phyloP scores from a whole-genome alignment of 2,329 filamentous ascomycete species.

The Phialophora chinensis region DNA sequence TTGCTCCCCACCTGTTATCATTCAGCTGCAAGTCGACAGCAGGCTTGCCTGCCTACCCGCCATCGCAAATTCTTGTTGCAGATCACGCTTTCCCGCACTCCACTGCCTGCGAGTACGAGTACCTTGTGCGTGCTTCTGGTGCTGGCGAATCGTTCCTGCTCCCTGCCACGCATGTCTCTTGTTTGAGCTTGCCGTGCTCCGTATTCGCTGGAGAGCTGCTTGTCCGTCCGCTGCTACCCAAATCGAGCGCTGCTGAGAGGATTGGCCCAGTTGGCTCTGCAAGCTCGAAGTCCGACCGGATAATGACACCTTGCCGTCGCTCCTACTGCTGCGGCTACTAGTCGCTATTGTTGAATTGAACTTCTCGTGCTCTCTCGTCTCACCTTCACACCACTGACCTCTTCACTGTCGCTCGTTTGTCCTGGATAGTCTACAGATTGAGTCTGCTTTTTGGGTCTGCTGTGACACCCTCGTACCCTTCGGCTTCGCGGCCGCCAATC shows the following conservation, averaged over 20 bases:
- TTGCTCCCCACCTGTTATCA: conserved; percentile 22
- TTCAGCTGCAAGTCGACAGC: not conserved
- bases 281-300: conserved; percentile 8
- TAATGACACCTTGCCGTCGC: conserved; percentile 27
- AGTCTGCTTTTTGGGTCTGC: conserved; percentile 10
- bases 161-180: conserved; percentile 17
- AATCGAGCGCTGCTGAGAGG: conserved; percentile 1
- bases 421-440: conserved; percentile 4
- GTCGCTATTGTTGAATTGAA: conserved; percentile 10
- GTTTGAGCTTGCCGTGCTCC: conserved; percentile 4
- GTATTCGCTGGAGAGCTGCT: conserved; percentile 4
- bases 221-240: conserved; percentile 14
- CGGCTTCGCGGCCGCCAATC: conserved; percentile 5
- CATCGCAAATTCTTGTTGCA: conserved; percentile 14
- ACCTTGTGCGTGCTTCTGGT: conserved; percentile 1
- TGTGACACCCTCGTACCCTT: conserved; percentile 5
- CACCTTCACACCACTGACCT: conserved; percentile 1
- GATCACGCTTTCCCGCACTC: conserved; percentile 5
- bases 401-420: conserved; percentile 31
- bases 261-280: not conserved
- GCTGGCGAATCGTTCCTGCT: conserved; percentile 24
- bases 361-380: conserved; percentile 4
- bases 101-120: not conserved
- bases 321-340: conserved; percentile 11
- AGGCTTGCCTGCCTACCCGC: not conserved